Base-by-base conservation (phyloP, 768 basidiomycete species). In the Tulasnella sp. region DNA sequence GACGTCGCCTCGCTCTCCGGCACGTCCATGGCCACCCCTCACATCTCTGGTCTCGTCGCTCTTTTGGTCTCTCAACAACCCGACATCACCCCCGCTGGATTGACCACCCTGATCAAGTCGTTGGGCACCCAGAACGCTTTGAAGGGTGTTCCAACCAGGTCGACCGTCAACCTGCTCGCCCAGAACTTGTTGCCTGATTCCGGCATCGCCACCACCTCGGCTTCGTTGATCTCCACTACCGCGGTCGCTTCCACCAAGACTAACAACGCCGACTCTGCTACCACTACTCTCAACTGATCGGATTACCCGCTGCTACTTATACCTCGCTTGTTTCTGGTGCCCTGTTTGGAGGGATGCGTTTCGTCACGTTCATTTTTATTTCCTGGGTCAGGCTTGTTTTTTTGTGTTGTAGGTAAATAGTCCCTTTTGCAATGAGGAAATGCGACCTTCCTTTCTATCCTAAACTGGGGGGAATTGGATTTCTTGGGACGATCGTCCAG, bases 21-120 rank as follows among this genome's bases (percentile, higher is more conserved):
- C 15, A 78, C 77, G 19, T 78, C 77, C 67, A 75, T 75, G 74
- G 77, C 77, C 25, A 78, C 77, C 25, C 72, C 73, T 42, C 71
- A 69, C 52, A 58, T 77, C 74, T 17, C 76, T 14, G 76, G 76
- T 22, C n/a, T 77, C 71, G 70, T 77, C 37, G 76, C 76, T 2
- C 42, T 77, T 22, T 45, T 72, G 25, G 42, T 37, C 25, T 54
- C 49, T 42, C 45, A 71, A 37, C 36, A 72, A 25, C 31, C 70
- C 45, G 71, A 45, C 36, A 25, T 71, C 36, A 77, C 76, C 40
- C 76, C 76, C n/a, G 42, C 71, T 58, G 39, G 71, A 37, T 38
- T 77, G 45, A 36, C 25, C 39, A 19, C 19, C 22, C n/a, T 64
- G 19, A 37, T 77, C 69, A 25, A 71, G 71, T 40, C 37, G 22